These are phyloP conservation scores for Leccinum broughii DNA, from an alignment of 768 basidiomycete species.

Conservation along the genomic window DNA sequence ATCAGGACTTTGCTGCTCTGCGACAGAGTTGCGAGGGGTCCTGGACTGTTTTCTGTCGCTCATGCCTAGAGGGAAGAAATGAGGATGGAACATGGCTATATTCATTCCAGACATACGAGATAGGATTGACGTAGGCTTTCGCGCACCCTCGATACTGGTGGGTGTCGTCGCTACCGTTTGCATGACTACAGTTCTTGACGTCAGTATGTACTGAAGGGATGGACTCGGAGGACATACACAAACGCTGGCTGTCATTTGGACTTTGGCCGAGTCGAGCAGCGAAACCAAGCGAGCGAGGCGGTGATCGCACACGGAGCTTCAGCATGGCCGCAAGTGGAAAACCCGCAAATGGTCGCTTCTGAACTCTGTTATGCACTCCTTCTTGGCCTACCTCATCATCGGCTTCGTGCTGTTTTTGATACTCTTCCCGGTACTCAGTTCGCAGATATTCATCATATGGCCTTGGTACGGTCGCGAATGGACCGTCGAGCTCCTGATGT, in stretches of 20 bases:
- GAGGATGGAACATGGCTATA: not conserved
- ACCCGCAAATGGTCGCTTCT: conserved; percentile 3
- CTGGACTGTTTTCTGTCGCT: conserved; percentile 12
- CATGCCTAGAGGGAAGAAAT: conserved; percentile 15
- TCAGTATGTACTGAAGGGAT: conserved; percentile 5
- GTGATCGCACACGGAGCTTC: conserved; percentile 9
- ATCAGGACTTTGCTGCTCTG: conserved; percentile 3
- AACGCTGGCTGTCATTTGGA: not conserved
- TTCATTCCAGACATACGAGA: conserved; percentile 24
- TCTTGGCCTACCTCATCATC: conserved; percentile 65
- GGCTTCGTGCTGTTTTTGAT: conserved; percentile 71
- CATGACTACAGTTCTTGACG: conserved; percentile 2
- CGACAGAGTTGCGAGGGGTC: conserved; percentile 5
- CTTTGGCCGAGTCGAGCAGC: conserved; percentile 10
- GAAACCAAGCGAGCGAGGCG: conserved; percentile 11
- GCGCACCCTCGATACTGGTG: not conserved
- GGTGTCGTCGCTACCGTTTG: not conserved
- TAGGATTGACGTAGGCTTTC: conserved; percentile 10
- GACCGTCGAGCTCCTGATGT: conserved; percentile 68
- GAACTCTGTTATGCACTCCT: conserved; percentile 38
- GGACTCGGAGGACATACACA: not conserved
- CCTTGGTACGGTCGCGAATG: conserved; percentile 86
- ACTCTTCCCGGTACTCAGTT: conserved; percentile 84
- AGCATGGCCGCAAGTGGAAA: conserved; percentile 19
- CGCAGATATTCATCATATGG: conserved; percentile 88